These are phyloP conservation scores for Obba rivulosa DNA, from an alignment of 768 basidiomycete genomes.

Conservation along the genomic window DNA sequence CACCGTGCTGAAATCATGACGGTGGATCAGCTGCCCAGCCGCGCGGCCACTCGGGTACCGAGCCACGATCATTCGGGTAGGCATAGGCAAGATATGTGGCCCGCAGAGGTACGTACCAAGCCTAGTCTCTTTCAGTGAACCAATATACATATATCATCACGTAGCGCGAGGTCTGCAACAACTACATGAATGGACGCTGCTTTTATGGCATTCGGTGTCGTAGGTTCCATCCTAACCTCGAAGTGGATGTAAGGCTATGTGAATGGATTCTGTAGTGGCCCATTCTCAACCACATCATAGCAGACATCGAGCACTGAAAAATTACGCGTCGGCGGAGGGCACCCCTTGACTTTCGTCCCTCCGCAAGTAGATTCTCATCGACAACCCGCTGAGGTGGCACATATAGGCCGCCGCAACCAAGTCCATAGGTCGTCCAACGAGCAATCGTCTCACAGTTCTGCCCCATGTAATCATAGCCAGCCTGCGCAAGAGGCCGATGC, in stretches of 20 bases:
- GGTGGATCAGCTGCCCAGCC: neutral
- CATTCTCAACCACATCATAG: neutral
- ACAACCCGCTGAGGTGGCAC: neutral
- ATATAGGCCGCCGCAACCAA: neutral
- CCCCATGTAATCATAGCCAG: too few species aligned
- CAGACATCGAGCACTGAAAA: neutral
- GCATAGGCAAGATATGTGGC: neutral
- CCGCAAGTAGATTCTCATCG: neutral
- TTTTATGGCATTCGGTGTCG: conserved; percentile 1
- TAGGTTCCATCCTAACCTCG: neutral
- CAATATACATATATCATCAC: neutral
- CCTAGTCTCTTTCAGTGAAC: too few species aligned
- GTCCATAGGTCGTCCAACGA: neutral
- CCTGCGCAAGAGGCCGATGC: neutral
- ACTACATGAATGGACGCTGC: conserved; percentile 7
- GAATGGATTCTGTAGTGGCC: neutral
- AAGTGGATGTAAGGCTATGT: neutral
- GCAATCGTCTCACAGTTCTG: neutral
- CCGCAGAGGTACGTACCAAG: neutral
- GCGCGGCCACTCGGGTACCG: neutral
- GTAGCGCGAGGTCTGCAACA: conserved; percentile 4
- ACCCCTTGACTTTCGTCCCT: neutral
- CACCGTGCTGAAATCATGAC: too few species aligned
- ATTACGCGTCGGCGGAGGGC: neutral
- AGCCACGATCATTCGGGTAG: neutral